Base-by-base conservation (phyloP, 176 grass and related monocot genomes). In the Typha latifolia region DNA sequence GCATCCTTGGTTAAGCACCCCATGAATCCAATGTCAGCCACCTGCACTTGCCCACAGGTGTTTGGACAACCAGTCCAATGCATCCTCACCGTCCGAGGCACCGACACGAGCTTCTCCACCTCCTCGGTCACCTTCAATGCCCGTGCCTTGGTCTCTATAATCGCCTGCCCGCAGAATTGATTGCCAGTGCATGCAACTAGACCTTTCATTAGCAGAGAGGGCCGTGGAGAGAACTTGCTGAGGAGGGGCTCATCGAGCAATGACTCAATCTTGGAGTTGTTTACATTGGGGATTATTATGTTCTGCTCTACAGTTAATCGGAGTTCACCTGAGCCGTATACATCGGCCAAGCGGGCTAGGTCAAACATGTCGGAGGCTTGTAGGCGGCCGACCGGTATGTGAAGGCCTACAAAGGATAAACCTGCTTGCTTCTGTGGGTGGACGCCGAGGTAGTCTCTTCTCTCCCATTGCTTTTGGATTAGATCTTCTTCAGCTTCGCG, bases 1-100 rank as follows among this genome's bases (percentile, higher is more conserved):
- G 55, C n/a, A 67, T 89, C 73, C 69, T 83, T 83, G 51, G 85
- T 84, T 47, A 96, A 84, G 62, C 88, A 89, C 0, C 88, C 93
- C 93, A 96, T 91, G 78, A 96, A 96, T 0, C 93, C 93, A 51
- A 96, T 91, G 67, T 96, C 93, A 0, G 93, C 93, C 20, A 96
- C 93, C 80, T 96, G 93, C 71, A 96, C 93, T 81, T 91, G 93
- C n/a, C 47, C 93, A 59, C 93, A 96, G 64, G 72, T 91, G 79
- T 96, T 96, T 12, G 88, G 88, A 66, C 93, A 96, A 0, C 93
- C 93, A 0, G 85, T 91, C 88, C 82, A 97, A 69, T 97, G 88
- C 88, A 92, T 89, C 51, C 88, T 77, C 72, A 96, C 82, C 0
- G 88, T 26, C 29, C 63, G 72, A 0, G 74, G 76, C 47, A 97